Evolutionary conservation across 257 asterid genomes (phyloP).

Genomic region (Nicotiana sylvestris): DNA sequence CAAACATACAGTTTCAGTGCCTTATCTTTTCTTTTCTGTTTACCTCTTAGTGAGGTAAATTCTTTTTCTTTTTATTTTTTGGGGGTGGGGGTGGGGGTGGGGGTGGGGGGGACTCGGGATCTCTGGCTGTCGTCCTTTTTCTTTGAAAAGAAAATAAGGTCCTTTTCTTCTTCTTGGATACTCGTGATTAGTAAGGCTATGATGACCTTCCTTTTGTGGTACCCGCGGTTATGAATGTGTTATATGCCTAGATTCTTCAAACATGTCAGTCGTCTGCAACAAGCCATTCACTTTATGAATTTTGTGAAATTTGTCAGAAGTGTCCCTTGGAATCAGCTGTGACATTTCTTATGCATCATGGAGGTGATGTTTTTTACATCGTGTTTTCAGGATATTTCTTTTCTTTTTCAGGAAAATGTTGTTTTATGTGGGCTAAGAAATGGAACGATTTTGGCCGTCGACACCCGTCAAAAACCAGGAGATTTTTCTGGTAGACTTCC

Average conservation of each 20-base stretch:
- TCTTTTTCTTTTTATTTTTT: no score
- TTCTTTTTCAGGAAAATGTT: slow-evolving; percentile 47
- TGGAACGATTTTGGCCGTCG: slow-evolving; percentile 71
- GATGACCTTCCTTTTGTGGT: not conserved
- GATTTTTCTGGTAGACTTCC: slow-evolving; percentile 27
- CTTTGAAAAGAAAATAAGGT: no score
- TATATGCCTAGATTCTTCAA: not conserved
- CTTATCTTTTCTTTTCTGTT: no score
- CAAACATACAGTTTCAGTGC: no score
- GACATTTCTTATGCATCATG: not conserved
- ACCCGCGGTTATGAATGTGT: not conserved
- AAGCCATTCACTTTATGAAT: not conserved
- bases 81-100: no score
- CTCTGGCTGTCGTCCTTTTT: no score
- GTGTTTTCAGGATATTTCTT: not conserved
- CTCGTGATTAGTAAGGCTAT: no score
- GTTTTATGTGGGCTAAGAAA: slow-evolving; percentile 83
- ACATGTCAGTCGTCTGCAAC: not conserved
- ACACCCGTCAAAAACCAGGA: slow-evolving; percentile 69
- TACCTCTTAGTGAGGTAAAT: no score
- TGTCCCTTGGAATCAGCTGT: not conserved
- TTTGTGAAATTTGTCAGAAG: not conserved
- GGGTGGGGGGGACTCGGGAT: no score
- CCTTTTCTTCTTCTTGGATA: no score
- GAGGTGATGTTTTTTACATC: not conserved